Evolutionary conservation across 148 eudicot species (phyloP).

Genomic region (Nepenthes mirabilis): DNA sequence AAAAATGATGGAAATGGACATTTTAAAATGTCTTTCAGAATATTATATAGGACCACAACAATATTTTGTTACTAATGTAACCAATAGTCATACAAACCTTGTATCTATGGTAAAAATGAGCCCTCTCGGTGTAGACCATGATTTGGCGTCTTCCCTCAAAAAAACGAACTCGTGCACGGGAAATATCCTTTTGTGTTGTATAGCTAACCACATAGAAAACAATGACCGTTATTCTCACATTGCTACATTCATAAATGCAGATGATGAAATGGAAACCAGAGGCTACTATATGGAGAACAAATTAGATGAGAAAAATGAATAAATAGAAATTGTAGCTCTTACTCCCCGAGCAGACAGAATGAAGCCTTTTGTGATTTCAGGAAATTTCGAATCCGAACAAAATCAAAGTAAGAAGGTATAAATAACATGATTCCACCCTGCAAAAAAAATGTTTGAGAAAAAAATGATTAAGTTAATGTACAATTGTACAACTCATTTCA

Average conservation of each 20-base stretch:
- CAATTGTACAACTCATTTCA: not conserved
- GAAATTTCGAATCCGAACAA: conserved; percentile 71
- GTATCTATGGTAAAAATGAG: conserved; percentile 92
- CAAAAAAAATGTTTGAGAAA: conserved; percentile 7
- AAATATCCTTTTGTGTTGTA: conserved; percentile 63
- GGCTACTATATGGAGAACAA: not conserved
- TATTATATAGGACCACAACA: no score
- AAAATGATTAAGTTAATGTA: not conserved
- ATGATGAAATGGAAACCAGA: not conserved
- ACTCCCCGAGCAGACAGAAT: conserved; percentile 86
- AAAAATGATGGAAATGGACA: conserved; percentile 9
- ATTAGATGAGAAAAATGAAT: not conserved
- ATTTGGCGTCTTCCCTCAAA: conserved; percentile 60
- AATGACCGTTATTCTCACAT: not conserved
- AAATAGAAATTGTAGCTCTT: conserved; percentile 15
- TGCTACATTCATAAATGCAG: no score
- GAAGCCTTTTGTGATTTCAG: conserved; percentile 78
- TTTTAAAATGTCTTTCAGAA: conserved; percentile 9
- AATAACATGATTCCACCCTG: conserved; percentile 89
- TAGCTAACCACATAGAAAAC: conserved; percentile 30
- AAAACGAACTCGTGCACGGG: conserved; percentile 75
- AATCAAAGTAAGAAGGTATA: conserved; percentile 73
- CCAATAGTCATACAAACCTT: conserved; percentile 34
- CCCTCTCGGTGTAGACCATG: conserved; percentile 89
- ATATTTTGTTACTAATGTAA: no score